A percentile compares a stretch with the other conserved stretches of the same genome.
phyloP scores from a whole-genome alignment of 2,329 filamentous ascomycete genomes.

The Fusarium globosum region DNA sequence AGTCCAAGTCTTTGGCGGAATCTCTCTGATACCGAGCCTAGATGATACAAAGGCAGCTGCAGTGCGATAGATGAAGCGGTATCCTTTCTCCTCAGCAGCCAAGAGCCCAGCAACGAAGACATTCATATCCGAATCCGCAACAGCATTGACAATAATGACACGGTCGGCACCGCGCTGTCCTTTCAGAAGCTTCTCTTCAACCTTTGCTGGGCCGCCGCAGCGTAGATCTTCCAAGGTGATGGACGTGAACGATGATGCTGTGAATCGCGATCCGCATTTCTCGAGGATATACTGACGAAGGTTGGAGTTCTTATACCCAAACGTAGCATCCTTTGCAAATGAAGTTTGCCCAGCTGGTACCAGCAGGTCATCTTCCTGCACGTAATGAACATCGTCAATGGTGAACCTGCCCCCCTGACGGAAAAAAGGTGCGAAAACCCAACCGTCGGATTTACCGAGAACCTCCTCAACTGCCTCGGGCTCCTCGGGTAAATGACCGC shows the following conservation, averaged over 20 bases:
- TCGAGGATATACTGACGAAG: conserved; percentile 59
- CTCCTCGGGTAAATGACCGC: neutral
- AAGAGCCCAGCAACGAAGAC: conserved; percentile 63
- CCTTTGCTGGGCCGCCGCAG: neutral
- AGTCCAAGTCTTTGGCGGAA: conserved; percentile 58
- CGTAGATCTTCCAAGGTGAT: neutral
- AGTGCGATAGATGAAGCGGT: conserved; percentile 52
- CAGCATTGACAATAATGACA: conserved; percentile 62
- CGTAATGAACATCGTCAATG: neutral
- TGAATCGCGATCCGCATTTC: conserved; percentile 59
- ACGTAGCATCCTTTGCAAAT: conserved; percentile 66
- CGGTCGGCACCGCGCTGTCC: neutral
- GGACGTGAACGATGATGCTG: conserved; percentile 48
- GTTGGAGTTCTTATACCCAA: conserved; percentile 66
- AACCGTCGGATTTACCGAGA: neutral
- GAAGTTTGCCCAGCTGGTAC: neutral
- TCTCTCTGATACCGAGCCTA: conserved; percentile 61
- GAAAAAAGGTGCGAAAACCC: neutral
- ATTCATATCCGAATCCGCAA: conserved; percentile 64
- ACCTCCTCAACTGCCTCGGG: neutral
- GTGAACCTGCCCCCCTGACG: neutral
- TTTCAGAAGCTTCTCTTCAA: neutral
- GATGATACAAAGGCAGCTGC: conserved; percentile 57
- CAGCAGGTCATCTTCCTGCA: rapidly evolving
- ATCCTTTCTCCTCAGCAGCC: conserved; percentile 44